Base-by-base conservation (phyloP, 2,329 filamentous ascomycete species). In the Trichothecium roseum region DNA sequence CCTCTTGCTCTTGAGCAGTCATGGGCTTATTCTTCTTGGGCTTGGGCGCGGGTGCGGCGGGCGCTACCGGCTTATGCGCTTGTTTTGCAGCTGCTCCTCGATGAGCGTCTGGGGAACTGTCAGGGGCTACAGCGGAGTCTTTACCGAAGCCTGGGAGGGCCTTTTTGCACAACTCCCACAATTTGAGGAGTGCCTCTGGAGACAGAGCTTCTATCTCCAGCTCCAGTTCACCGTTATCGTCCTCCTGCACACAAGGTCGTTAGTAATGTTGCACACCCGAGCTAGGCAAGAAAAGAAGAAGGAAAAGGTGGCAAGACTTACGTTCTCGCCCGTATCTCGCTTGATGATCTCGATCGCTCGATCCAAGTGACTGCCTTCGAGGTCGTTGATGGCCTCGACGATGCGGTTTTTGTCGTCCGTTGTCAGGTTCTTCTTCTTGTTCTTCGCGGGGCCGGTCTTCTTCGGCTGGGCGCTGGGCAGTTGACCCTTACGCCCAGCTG, bases 371-470 rank as follows among this genome's bases (percentile, higher is more conserved):
- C 69, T 67, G 34, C 82, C 81, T 14, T 87, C 79, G 38, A 96
- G 75, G 42, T 80, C 79, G 48, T 81, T 83, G 43, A 94, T 91
- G 12, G 84, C 83, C 39, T 81, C 80, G 2, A 86, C 89, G 39
- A 98, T 93, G 45, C 88, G 76, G 39, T 91, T 85, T 66, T 96
- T 96, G 60, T 98, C 87, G 4, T 81, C 69, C 40, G 76, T 80
- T 30, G 86, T 76, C 50, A 84, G 74, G 36, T 72, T 71, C 51
- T 58, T 63, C 49, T 63, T 64, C 5, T 52, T 37, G 48, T 72
- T 71, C 54, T 75, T 65, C 39, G 53, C 50, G 26, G 53, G 51
- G 24, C 53, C 48, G 9, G 53, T 40, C 39, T 63, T 62, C 48
- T 60, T 62, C 4, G 56, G 42, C 20, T 24, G 20, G 10, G 10